A percentile compares a stretch with the other conserved stretches of the same genome.
These are phyloP conservation scores for Pichia sp. DNA, from an alignment of 1,139 yeast species.

Conservation along the genomic window DNA sequence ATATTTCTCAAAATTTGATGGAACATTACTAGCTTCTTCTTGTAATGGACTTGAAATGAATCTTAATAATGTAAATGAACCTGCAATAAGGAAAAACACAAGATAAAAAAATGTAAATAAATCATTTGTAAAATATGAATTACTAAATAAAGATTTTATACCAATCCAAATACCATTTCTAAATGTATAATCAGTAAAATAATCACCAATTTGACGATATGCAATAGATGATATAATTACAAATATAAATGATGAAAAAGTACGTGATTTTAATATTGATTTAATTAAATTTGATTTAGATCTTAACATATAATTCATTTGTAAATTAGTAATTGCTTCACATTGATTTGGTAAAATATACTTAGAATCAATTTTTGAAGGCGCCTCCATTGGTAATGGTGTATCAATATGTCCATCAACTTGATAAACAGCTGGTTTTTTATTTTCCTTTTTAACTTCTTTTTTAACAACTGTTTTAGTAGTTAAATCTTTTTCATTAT, in stretches of 20 bases:
- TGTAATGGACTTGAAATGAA: conserved; percentile 34
- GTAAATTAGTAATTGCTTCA: conserved; percentile 54
- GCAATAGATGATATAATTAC: conserved; percentile 10
- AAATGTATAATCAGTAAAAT: conserved; percentile 16
- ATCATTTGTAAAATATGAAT: conserved; percentile 33
- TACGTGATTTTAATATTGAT: conserved; percentile 44
- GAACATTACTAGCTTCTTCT: conserved; percentile 43
- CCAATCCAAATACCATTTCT: conserved; percentile 15
- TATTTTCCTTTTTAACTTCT: not conserved
- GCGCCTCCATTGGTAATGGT: conserved; percentile 46
- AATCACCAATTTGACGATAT: conserved; percentile 13
- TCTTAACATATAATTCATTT: conserved; percentile 58
- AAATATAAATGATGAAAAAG: conserved; percentile 24
- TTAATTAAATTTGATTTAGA: conserved; percentile 47
- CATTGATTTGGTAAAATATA: conserved; percentile 49
- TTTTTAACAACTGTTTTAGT: not conserved
- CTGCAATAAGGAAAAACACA: conserved; percentile 22
- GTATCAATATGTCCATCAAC: conserved; percentile 8
- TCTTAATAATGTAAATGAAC: conserved; percentile 29
- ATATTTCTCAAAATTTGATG: conserved; percentile 39
- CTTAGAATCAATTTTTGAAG: conserved; percentile 43
- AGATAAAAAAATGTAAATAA: conserved; percentile 26
- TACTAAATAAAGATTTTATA: conserved; percentile 30
- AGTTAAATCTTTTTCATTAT: not conserved
- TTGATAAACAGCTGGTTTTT: conserved; percentile 8